A percentile compares a stretch with the other conserved stretches of the same genome.
Evolutionary conservation across 345 rosid species (phyloP).

Genomic region (Brassica incana): DNA sequence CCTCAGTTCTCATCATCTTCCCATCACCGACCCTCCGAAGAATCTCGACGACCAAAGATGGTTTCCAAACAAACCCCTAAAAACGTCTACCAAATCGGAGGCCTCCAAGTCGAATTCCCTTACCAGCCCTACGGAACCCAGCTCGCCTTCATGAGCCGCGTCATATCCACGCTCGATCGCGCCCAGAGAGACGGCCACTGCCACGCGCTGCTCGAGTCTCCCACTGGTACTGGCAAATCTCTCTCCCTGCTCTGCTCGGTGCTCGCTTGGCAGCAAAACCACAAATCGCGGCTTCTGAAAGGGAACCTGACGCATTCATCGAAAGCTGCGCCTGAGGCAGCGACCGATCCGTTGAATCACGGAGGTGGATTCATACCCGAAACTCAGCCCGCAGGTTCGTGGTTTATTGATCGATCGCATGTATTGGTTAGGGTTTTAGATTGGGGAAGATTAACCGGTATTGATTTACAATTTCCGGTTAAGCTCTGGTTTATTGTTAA

Average conservation of each 20-base stretch:
- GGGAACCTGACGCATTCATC: constrained; percentile 51
- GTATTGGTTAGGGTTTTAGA: neutral
- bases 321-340: constrained; percentile 65
- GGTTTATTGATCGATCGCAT: neutral
- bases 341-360: constrained; percentile 68
- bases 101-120: constrained; percentile 81
- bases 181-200: constrained; percentile 81
- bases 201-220: constrained; percentile 92
- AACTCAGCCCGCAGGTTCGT: constrained; percentile 67
- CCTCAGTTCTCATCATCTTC: neutral
- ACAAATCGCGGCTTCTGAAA: constrained; percentile 42
- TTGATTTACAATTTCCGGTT: neutral
- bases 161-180: constrained; percentile 88
- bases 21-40: constrained; percentile 1
- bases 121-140: constrained; percentile 94
- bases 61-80: constrained; percentile 43
- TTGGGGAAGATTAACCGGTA: neutral
- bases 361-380: constrained; percentile 95
- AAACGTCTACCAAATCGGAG: constrained; percentile 60
- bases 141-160: constrained; percentile 93
- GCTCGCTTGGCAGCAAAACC: constrained; percentile 87
- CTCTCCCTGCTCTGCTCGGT: constrained; percentile 94
- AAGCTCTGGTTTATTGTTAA: neutral
- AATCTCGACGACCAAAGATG: constrained; percentile 36
- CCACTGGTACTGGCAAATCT: constrained; percentile 96